Evolutionary conservation across 2,329 filamentous ascomycete genomes (phyloP), one percentile per base, ranked within the genome.

Genomic region (Penicillium verrucosum): DNA sequence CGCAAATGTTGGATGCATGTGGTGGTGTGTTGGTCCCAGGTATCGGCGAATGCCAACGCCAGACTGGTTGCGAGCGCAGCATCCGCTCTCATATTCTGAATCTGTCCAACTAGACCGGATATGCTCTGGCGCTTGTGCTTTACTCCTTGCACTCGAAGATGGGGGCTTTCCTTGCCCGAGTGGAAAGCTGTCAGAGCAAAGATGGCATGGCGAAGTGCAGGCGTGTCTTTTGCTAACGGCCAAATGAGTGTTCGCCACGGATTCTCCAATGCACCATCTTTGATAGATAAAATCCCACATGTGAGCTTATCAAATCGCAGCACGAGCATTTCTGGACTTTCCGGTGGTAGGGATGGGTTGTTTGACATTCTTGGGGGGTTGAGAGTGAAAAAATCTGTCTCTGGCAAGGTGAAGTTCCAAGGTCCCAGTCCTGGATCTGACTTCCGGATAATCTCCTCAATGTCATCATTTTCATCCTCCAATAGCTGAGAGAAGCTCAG

Each of bases 201-300:
- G 52, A 89, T 81, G 4, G 87, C 87, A 73, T 89, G 85, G 62
- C 85, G 86, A 36, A 90, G 73, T 3, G 86, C 86, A 2, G 85
- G 84, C 4, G 82, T 87, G 46, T 85, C 79, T 62, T 79, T 80
- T 3, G 86, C 84, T 46, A 90, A 72, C 1, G 87, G 87, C 85
- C 86, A 88, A n/a, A 90, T 78, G 44, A 88, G 75, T 6, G 82
- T 89, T 29, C 86, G 80, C 87, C 87, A 90, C 2, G 87, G 87
- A 66, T 89, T 90, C 64, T 89, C 87, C 1, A 79, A 82, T 7
- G 81, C 79, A 0, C 86, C 87, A 69, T 89, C 86, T 66, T 89
- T 89, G 50, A 89, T 80, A 0, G 87, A 89, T 21, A 89, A 75
- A 47, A 90, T 87, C 3, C 86, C 86, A 67, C 87, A 89, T 0